Base-by-base conservation (phyloP, 495 filamentous ascomycete genomes). In the Talaromyces thailandensis region DNA sequence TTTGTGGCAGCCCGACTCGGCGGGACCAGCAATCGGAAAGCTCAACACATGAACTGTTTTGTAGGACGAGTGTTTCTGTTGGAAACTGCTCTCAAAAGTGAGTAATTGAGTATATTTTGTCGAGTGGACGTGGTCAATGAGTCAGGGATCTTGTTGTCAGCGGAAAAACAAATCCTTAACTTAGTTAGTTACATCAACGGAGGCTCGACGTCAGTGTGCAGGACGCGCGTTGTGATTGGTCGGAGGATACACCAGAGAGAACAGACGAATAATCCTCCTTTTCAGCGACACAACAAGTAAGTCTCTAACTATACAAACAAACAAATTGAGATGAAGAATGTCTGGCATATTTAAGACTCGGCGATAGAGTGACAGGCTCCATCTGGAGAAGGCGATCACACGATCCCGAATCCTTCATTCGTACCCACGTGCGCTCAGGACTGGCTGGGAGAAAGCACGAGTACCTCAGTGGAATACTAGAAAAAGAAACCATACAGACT, bases 1-100 rank as follows among this genome's bases (percentile, higher is more conserved):
- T 21, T 24, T 12, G 21, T 24, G 26, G 40, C 26, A 37, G 14
- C 62, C 62, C 56, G 62, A 63, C 61, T 23, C 31, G 18, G 62
- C 62, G 62, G 62, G 56, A 55, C 50, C 16, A 56, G 23, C 21
- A 37, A 25, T 32, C 26, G 23, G 0, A 62, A 9, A 2, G 4
- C 48, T 57, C 55, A 57, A 29, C 58, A 31, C 29, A 62, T 50
- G 5, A 26, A 55, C 16, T 55, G 16, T 8, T 6, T 26, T 5
- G 9, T 8, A 48, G 43, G 14, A 16, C 8, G 40, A 18, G 43
- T 1, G 21, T 21, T 48, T 3, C 14, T 48, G 6, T 48, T 21
- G n/a, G 8, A 48, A 8, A 5, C 43, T n/a, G 43, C n/a, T 18
- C 43, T 48, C n/a, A n/a, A n/a, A 18, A 48, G 12, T 12, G 4